Percentiles rank a stretch among this genome's conserved stretches.
Evolutionary conservation across 1,284 basidiomycete species (phyloP).

Genomic region (Gomphus bonarii): DNA sequence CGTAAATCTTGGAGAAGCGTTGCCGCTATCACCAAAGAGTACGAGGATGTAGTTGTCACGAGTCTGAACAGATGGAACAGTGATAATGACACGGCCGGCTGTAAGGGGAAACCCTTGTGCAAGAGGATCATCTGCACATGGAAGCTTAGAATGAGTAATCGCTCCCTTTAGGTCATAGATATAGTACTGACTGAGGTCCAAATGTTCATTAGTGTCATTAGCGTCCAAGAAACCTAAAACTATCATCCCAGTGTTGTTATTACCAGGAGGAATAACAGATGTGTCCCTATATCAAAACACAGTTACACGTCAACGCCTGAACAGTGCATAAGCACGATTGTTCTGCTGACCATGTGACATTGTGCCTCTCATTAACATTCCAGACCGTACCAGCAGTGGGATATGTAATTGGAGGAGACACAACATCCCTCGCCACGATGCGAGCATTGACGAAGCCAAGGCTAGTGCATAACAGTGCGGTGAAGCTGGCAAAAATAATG

Average conservation of each 20-base stretch:
- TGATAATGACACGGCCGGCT: constrained; percentile 38
- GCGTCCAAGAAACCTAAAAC: constrained; percentile 39
- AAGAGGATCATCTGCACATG: constrained; percentile 35
- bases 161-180: background rate
- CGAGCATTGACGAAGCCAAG: constrained; percentile 15
- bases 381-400: constrained; percentile 44
- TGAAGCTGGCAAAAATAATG: background rate
- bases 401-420: constrained; percentile 42
- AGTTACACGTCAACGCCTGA: constrained; percentile 8
- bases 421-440: constrained; percentile 38
- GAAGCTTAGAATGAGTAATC: background rate
- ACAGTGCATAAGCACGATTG: background rate
- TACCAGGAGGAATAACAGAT: constrained; percentile 35
- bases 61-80: constrained; percentile 41
- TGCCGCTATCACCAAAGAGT: constrained; percentile 42
- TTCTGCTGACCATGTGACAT: constrained; percentile 45
- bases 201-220: constrained; percentile 31
- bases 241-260: constrained; percentile 39
- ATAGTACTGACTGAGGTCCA: constrained; percentile 37
- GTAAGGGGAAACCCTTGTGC: constrained; percentile 45
- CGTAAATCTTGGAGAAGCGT: constrained; percentile 28
- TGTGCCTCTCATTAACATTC: constrained; percentile 38
- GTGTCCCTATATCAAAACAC: constrained; percentile 35
- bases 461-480: background rate
- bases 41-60: constrained; percentile 36